Evolutionary conservation across 2,329 filamentous ascomycete species (phyloP).

Genomic region (Aspergillus terreus): DNA sequence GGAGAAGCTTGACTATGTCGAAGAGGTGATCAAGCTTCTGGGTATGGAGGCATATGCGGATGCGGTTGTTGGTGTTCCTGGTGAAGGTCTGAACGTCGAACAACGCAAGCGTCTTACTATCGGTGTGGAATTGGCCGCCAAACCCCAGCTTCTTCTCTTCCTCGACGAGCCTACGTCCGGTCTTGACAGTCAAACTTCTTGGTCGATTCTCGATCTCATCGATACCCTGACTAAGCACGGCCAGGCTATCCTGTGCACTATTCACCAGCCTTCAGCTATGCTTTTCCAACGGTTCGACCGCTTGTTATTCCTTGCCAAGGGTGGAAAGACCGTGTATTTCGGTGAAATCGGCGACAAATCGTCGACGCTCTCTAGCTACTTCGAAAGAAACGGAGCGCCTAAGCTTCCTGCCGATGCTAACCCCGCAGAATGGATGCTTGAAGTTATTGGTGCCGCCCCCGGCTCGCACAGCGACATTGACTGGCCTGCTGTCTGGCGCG

Average conservation of each 20-base stretch:
- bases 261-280: slow-evolving; percentile 88
- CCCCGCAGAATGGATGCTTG: slow-evolving; percentile 68
- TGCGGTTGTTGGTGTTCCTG: slow-evolving; percentile 83
- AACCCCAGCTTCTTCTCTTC: slow-evolving; percentile 81
- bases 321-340: slow-evolving; percentile 63
- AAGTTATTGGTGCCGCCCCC: slow-evolving; percentile 52
- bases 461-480: slow-evolving; percentile 53
- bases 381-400: slow-evolving; percentile 55
- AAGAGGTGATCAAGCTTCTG: slow-evolving; percentile 84
- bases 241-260: slow-evolving; percentile 86
- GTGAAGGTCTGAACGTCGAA: slow-evolving; percentile 63
- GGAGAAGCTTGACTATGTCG: slow-evolving; percentile 83
- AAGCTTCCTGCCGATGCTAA: slow-evolving; percentile 59
- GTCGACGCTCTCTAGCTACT: slow-evolving; percentile 54
- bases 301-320: slow-evolving; percentile 57
- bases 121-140: slow-evolving; percentile 84
- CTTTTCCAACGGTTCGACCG: slow-evolving; percentile 77
- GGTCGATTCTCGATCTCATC: slow-evolving; percentile 78
- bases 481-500: slow-evolving; percentile 54
- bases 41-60: slow-evolving; percentile 90
- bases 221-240: slow-evolving; percentile 82
- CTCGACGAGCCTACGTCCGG: slow-evolving; percentile 92
- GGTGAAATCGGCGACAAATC: slow-evolving; percentile 59
- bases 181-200: slow-evolving; percentile 84
- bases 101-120: slow-evolving; percentile 74